Base-by-base conservation (phyloP, 1,284 basidiomycete genomes). In the Vanrija pseudolonga region DNA sequence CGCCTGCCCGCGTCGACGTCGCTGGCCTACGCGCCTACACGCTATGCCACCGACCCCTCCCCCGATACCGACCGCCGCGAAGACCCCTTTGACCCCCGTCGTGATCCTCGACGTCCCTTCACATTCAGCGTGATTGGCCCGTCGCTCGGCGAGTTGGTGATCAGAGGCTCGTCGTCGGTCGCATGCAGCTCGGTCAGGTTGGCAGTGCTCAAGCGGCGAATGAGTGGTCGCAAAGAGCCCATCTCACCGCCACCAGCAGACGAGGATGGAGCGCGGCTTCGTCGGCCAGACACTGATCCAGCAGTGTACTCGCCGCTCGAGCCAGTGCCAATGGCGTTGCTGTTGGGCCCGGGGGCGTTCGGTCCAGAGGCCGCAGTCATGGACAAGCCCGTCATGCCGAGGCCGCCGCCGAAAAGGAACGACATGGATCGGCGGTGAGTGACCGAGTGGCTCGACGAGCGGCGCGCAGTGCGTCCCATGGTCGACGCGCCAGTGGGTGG, bases 371-470 rank as follows among this genome's bases (percentile, higher is more conserved):
- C 24, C 17, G 47, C 41, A 14, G 47, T 52, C 51, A 55, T 56
- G 0, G 60, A 54, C 44, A 73, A 51, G n/a, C 69, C 67, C 0
- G 68, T 70, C 72, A 74, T 59, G 44, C 55, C 55, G n/a, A 51
- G 45, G 22, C 69, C 72, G 6, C 57, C 61, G 20, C 69, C 70
- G 26, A 73, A 74, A 19, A 74, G 55, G 65, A 69, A 71, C 26
- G 64, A 67, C 39, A 59, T 67, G 3, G 68, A 66, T 50, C 71
- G 59, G 32, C 68, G 60, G 41, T 55, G 50, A 26, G 40, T 23
- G 15, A 47, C 50, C 40, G 8, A 22, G 23, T 62, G 11, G 55
- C 58, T 42, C 52, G 60, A 38, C 49, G 55, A 40, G 57, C 55
- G 50, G 15, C 56, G 32, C 14, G 57, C 32, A 6, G 42, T 20